phyloP scores from a whole-genome alignment of 306 rosid species.

The Castanea sativa region DNA sequence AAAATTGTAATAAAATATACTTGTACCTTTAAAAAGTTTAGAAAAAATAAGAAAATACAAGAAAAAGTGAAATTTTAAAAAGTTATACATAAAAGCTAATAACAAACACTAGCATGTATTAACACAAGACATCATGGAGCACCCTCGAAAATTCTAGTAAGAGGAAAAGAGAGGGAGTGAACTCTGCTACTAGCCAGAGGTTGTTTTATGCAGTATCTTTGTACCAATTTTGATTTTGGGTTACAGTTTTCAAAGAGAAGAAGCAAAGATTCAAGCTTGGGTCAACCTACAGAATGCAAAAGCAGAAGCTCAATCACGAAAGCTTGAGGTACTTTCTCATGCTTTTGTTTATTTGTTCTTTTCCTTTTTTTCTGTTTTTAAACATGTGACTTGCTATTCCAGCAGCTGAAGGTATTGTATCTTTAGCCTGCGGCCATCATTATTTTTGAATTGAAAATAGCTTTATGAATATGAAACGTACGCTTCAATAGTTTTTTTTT shows the following conservation, averaged over 20 bases:
- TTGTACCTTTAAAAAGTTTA: no score
- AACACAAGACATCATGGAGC: no score
- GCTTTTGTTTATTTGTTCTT: not conserved
- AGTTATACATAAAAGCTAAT: no score
- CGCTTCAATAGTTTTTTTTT: not conserved
- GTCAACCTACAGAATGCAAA: slow-evolving; percentile 93
- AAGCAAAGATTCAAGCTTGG: slow-evolving; percentile 96
- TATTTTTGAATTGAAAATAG: not conserved
- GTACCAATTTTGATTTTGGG: slow-evolving; percentile 15
- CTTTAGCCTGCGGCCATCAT: not conserved
- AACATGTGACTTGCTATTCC: not conserved
- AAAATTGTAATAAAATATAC: no score
- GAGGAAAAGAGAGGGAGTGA: slow-evolving; percentile 49
- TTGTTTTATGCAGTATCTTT: not conserved
- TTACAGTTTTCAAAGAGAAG: slow-evolving; percentile 90
- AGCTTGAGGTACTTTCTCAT: slow-evolving; percentile 73
- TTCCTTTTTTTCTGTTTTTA: not conserved
- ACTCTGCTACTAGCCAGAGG: no score
- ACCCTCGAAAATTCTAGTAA: slow-evolving; percentile 16
- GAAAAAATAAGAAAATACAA: no score
- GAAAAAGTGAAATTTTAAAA: no score
- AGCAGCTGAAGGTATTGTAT: not conserved
- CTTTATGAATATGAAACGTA: not conserved
- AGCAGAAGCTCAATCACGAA: slow-evolving; percentile 94
- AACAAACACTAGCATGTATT: no score